Base-by-base conservation (phyloP, 1,139 yeast species). In the Kurtzmaniella quercitrusa region DNA sequence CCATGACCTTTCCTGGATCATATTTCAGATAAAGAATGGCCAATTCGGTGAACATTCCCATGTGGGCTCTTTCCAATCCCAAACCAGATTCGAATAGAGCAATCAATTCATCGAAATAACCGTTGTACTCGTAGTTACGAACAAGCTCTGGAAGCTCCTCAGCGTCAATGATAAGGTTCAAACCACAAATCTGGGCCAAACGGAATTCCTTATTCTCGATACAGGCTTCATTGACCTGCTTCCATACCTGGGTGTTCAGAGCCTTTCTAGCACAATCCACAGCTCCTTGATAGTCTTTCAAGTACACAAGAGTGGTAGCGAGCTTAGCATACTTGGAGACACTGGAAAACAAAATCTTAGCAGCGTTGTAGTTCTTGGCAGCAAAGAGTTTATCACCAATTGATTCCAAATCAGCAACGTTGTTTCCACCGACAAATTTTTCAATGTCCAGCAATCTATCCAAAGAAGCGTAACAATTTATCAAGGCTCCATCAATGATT, bases 231-330 rank as follows among this genome's bases (percentile, higher is more conserved):
- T 90, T 89, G 43, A 93, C 99, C 67, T 91, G 95, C 68, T 90
- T 93, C 99, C 99, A 93, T 37, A 93, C 98, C 59, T 77, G 79
- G 50, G 85, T 82, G 66, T 91, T 91, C 39, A 96, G 87, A 3
- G 98, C 98, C 70, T 93, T 94, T 74, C 98, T 86, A 16, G 98
- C 99, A 67, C 97, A 90, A 60, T 93, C 98, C 51, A 93, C 98
- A 41, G 99, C 98, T 46, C 89, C 83, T 70, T 93, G 98, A 66
- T 90, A 90, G 63, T 93, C 98, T 48, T 81, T 82, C 60, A 93
- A 73, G 71, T 85, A 89, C 17, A 93, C 99, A 60, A 91, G 79
- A 33, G 98, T 93, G 15, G 97, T 87, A 10, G 98, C 98, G 57
- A 93, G 78, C 67, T 90, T 93, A 41, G 97, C 87, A 77, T 95